Evolutionary conservation across 345 rosid genomes (phyloP), one percentile per base, ranked within the genome.

Genomic region (Corchorus olitorius): DNA sequence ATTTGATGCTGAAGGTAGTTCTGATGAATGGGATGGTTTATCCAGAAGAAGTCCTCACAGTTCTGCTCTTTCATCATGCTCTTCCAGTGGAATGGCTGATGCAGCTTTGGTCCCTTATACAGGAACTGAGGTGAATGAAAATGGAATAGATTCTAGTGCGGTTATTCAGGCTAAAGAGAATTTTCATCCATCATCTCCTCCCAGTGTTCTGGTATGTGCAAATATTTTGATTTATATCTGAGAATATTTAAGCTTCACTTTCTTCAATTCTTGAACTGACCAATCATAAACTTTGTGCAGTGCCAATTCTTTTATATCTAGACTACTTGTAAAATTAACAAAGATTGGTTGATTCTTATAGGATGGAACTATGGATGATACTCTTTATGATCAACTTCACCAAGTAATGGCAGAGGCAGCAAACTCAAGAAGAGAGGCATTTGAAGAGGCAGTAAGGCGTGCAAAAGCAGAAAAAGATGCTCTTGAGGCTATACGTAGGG

Each of bases 381-480:
- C 78, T 49, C 81, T 89, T 52, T 74, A 70, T 49, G 81, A 88
- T 83, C 92, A 89, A 79, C 85, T 89, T 77, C 72, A 80, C 67
- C 85, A 78, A 82, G 89, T 87, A 66, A 83, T 85, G 78, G 74
- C 71, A 41, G 96, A 93, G 74, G 90, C 92, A 77, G 89, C 70
- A 65, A 92, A 80, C 81, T 87, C 88, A 70, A 88, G 83, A 81
- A 80, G 59, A 77, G 93, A 86, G 77, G 95, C 93, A 70, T 72
- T 80, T 77, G 84, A 81, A 75, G 98, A 89, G 88, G 89, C 86
- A 75, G 41, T 75, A 52, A 84, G 86, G 85, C 90, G 89, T 72
- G 84, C 80, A 70, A 88, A 89, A 86, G 91, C 94, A 63, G 97
- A 96, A 80, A 89, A 79, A 59, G 91, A 83, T 45, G 91, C 89